Base-by-base conservation (phyloP, 1,284 basidiomycete species). In the Melanopsichium pennsylvanicum region DNA sequence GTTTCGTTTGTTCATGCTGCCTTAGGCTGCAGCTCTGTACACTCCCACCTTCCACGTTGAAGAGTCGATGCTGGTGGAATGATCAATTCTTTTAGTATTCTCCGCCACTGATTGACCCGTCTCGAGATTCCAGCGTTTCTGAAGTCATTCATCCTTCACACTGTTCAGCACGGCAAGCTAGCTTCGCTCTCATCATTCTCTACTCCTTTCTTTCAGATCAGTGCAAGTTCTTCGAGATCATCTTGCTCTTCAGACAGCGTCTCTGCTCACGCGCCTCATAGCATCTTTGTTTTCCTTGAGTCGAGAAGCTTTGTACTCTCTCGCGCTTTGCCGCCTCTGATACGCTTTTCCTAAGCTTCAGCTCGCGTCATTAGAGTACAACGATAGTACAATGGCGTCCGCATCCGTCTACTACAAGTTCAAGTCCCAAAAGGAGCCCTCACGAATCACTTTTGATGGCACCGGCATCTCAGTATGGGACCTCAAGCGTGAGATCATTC, bases 381-480 rank as follows among this genome's bases (percentile, higher is more conserved):
- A 32, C 13, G 23, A 21, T 35, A 27, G 21, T 56, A 76, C 18
- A 36, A 80, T 80, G 78, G 74, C 78, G 22, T 76, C 76, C n/a
- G 74, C 79, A 35, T 72, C 75, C 82, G 93, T 98, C 79, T 97
- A 96, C 85, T 98, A 97, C 88, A 92, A 91, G 83, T 98, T 97
- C 89, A 92, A 89, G 82, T 94, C 93, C 68, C 90, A 93, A 81
- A 91, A 87, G 84, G 90, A 93, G 83, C 93, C 97, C 83, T 93
- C 92, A 63, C 87, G 93, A 81, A 89, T 97, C 82, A 90, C 92
- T 56, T 97, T 99, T 84, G 95, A 98, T 82, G 95, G 95, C 76
- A 97, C 95, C 67, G 92, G 93, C 70, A 97, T 99, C 81, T 94
- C 93, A 76, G 92, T 98, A 69, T 98, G 97, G 86, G 96, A 99